Evolutionary conservation across 306 rosid species (phyloP), one percentile per base, ranked within the genome.

Genomic region (Glycine soja): DNA sequence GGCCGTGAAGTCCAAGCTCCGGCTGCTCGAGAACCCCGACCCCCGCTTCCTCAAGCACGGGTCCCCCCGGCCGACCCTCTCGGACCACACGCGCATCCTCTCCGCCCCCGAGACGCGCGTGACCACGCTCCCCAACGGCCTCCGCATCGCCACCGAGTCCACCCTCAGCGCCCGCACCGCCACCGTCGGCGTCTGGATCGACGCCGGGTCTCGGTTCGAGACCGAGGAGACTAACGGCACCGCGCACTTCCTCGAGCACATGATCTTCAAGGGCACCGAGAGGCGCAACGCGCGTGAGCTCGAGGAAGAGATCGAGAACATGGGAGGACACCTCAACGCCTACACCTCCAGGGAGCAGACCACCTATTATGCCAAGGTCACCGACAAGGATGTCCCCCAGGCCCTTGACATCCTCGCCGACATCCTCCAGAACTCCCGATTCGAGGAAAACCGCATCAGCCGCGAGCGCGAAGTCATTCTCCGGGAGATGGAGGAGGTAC

Each of bases 231-330:
- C 88, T 5, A 95, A 93, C 53, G 98, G 98, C 12, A 95, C 97
- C 0, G 98, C 98, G 0, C 98, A 95, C 51, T 93, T 95, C 70
- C 82, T 95, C 24, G 99, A 95, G 84, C 99, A 95, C 77, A 95
- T 95, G 99, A 95, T 95, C 56, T 95, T 95, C 74, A 91, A 95
- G 74, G 99, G 99, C 10, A 95, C 99, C n/a, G 86, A 83, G 86
- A 82, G 95, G 82, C 79, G 83, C 3, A 87, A 92, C n/a, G 94
- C 96, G 2, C 84, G 92, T 16, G 84, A 86, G 68, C 85, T 95
- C 3, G 98, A 95, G 79, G 97, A 91, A 67, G 98, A 95, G 87
- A 88, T 93, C 51, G 99, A 95, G 92, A 95, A 95, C 82, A 95
- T 93, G 97, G 99, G 99, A 2, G 99, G 99, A 0, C 99, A 95